Conservation (phyloP, 257 asterid genomes). For the Verbascum thapsus region DNA sequence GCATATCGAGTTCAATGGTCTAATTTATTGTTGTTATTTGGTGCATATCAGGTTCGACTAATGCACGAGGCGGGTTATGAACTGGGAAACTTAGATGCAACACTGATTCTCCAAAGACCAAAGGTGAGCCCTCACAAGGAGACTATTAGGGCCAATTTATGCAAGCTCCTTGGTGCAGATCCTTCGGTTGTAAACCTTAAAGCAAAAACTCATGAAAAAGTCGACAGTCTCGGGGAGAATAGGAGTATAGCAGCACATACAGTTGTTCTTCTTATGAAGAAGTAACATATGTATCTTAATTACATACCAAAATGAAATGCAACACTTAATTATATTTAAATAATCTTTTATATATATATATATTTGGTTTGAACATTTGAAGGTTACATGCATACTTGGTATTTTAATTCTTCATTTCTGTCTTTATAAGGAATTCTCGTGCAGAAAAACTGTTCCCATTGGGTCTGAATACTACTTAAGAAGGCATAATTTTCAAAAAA, state of each 20-base stretch:
- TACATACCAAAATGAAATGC: background rate
- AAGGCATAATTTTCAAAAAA: background rate
- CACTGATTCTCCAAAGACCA: slow-evolving; percentile 91
- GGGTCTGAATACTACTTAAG: background rate
- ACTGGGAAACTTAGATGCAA: slow-evolving; percentile 85
- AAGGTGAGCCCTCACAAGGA: slow-evolving; percentile 95
- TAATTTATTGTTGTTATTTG: slow-evolving; percentile 23
- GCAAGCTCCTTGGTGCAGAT: slow-evolving; percentile 81
- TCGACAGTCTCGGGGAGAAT: slow-evolving; percentile 96
- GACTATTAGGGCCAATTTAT: slow-evolving; percentile 68
- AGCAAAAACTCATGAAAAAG: slow-evolving; percentile 97
- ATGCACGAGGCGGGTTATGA: slow-evolving; percentile 95
- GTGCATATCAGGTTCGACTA: slow-evolving; percentile 69
- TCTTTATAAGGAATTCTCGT: background rate
- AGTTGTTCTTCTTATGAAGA: slow-evolving; percentile 81
- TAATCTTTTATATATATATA: background rate
- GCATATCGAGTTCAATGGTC: slow-evolving; percentile 1
- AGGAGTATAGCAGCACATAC: slow-evolving; percentile 97
- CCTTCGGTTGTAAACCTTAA: slow-evolving; percentile 81
- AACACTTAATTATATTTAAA: background rate
- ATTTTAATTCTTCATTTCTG: background rate
- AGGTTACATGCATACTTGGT: no score
- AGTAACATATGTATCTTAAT: slow-evolving; percentile 27
- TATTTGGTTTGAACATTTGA: no score
- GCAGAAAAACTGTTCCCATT: background rate